Evolutionary conservation across 208 protist species (phyloP), one percentile per base, ranked within the genome.

Genomic region (Porcisia hertigi): DNA sequence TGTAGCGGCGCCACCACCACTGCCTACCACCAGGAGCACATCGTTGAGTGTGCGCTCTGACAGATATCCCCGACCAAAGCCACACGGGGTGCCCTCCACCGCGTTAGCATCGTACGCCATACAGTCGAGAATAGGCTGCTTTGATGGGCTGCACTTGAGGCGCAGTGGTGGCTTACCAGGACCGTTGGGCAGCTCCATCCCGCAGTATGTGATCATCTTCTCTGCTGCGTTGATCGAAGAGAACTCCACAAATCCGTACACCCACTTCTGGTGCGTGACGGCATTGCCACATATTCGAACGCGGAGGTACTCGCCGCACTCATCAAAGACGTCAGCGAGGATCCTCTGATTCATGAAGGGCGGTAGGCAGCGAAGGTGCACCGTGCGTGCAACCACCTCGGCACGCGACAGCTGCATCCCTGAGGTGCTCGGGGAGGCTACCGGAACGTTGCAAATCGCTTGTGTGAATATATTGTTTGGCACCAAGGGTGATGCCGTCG

Each of bases 241-340:
- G 77, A 89, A 92, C 78, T 92, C 86, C 11, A 90, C 86, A 70
- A 92, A 92, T 63, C 84, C 84, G 76, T 92, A 92, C 55, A 92
- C 75, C 84, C 84, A 87, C 60, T 90, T 86, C 67, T 90, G 86
- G 39, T 79, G 76, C 47, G 79, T 82, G 1, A 72, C 72, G 6
- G 76, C 69, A 74, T 86, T 87, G 6, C 88, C 86, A 62, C 88
- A 88, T 36, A 90, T 83, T 62, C 85, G 83, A 54, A 88, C 83
- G 9, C 88, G 82, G 30, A 79, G 76, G 71, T 81, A 88, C 45
- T 75, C 63, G 2, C 88, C 85, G 69, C 84, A 87, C 74, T 79
- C 78, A 12, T 70, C 64, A 52, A 83, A 87, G 36, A 92, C 69
- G n/a, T 75, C 78, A 4, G 85, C 88, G 34, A 92, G 82, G 39